These are phyloP conservation scores for Boehmeria nivea DNA, from an alignment of 306 rosid species.

Conservation along the genomic window DNA sequence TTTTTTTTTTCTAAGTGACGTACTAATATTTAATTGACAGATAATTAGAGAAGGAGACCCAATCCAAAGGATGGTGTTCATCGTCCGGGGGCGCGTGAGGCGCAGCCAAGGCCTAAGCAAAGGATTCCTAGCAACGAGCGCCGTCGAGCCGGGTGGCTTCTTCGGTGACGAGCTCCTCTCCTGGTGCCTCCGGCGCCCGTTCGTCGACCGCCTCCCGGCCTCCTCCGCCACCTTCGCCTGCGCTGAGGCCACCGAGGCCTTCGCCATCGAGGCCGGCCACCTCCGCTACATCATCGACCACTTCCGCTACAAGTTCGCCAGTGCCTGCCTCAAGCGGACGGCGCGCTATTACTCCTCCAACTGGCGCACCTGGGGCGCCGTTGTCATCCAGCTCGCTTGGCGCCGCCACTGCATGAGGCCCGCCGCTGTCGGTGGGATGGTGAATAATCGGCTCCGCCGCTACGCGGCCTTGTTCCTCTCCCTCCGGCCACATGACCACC, in stretches of 20 bases:
- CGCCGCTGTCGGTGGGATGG: background rate
- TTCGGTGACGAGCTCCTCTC: constrained; percentile 37
- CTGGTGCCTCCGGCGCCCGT: constrained; percentile 34
- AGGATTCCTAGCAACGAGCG: constrained; percentile 26
- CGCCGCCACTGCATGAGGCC: constrained; percentile 16
- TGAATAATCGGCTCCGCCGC: constrained; percentile 14
- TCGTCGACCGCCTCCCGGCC: constrained; percentile 19
- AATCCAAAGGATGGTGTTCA: constrained; percentile 33
- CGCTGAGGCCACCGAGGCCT: constrained; percentile 20
- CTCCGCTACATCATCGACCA: constrained; percentile 25
- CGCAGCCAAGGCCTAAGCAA: constrained; percentile 31
- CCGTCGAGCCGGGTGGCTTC: constrained; percentile 29
- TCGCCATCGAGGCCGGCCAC: constrained; percentile 21
- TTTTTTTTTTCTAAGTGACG: too few relatives aligned
- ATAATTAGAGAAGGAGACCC: constrained; percentile 40
- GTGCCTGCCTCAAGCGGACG: constrained; percentile 11
- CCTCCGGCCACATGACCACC: constrained; percentile 33
- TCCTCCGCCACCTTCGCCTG: constrained; percentile 31
- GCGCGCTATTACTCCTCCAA: constrained; percentile 35
- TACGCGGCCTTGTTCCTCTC: constrained; percentile 24
- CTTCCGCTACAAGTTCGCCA: constrained; percentile 27
- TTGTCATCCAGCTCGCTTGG: constrained; percentile 34
- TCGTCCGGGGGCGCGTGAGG: constrained; percentile 21
- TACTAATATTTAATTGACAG: background rate
- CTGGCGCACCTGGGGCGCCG: constrained; percentile 44